phyloP scores from a whole-genome alignment of 2,329 filamentous ascomycete species.

The Penicillium frequentans region DNA sequence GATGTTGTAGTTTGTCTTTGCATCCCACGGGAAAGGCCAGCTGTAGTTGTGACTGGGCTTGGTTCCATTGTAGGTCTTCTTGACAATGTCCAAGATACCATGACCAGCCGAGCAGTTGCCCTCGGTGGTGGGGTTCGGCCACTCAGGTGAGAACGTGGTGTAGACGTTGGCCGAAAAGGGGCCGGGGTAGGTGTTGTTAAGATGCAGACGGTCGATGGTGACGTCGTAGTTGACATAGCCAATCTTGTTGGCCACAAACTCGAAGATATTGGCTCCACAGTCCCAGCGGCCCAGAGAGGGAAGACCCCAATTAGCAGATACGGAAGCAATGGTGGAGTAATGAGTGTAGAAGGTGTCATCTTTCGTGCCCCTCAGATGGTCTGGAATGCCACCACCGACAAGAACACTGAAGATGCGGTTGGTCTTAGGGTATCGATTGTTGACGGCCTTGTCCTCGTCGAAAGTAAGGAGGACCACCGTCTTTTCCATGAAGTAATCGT shows the following conservation, averaged over 20 bases:
- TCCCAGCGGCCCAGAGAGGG: constrained; percentile 71
- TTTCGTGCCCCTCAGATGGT: constrained; percentile 62
- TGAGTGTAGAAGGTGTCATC: constrained; percentile 73
- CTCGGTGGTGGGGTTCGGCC: constrained; percentile 34
- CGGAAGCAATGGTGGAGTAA: constrained; percentile 69
- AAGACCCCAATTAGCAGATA: constrained; percentile 69
- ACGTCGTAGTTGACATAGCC: constrained; percentile 53
- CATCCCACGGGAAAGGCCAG: constrained; percentile 26
- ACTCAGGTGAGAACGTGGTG: constrained; percentile 26
- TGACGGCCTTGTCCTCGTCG: constrained; percentile 68
- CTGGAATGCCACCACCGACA: constrained; percentile 71
- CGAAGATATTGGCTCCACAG: constrained; percentile 69
- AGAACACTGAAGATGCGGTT: constrained; percentile 72
- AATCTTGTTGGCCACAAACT: constrained; percentile 60
- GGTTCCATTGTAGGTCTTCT: constrained; percentile 29
- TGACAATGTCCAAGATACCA: constrained; percentile 33
- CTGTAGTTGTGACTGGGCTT: constrained; percentile 36
- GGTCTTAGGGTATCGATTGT: constrained; percentile 53
- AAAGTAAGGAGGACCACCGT: constrained; percentile 81
- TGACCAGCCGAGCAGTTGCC: constrained; percentile 37
- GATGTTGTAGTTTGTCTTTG: constrained; percentile 19
- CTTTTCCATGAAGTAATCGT: constrained; percentile 72
- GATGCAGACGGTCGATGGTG: constrained; percentile 44
- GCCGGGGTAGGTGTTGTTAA: constrained; percentile 58
- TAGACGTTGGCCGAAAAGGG: constrained; percentile 29